Conservation (phyloP, 306 rosid species). For the Boehmeria nivea region DNA sequence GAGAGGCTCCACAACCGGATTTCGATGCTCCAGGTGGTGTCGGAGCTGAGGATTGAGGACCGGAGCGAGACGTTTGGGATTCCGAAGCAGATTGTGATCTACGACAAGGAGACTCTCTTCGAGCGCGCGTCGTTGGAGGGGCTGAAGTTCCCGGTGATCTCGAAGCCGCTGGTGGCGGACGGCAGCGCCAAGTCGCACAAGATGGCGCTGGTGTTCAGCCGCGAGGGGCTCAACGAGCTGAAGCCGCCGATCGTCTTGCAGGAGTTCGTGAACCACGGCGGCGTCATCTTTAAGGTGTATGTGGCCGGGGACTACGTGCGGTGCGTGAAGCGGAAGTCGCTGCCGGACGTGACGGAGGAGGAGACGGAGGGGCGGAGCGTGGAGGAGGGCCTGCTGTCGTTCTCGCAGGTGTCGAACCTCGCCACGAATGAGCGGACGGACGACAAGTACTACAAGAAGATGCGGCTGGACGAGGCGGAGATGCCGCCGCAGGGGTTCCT, state of each 20-base stretch:
- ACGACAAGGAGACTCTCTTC: conserved; percentile 60
- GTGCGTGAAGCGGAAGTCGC: conserved; percentile 82
- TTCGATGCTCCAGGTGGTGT: conserved; percentile 87
- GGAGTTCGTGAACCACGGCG: conserved; percentile 90
- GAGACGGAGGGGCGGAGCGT: conserved; percentile 45
- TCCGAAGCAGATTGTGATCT: conserved; percentile 83
- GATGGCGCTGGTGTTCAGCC: conserved; percentile 71
- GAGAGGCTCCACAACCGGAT: conserved; percentile 82
- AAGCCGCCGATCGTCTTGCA: conserved; percentile 84
- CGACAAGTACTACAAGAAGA: conserved; percentile 64
- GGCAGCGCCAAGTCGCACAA: conserved; percentile 89
- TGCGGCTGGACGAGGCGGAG: conserved; percentile 71
- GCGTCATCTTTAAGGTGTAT: conserved; percentile 85
- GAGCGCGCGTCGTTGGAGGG: conserved; percentile 57
- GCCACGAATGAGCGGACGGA: conserved; percentile 48
- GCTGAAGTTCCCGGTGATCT: conserved; percentile 72
- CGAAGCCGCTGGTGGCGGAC: conserved; percentile 83
- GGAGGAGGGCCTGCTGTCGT: conserved; percentile 51
- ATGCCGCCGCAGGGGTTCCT: conserved; percentile 73
- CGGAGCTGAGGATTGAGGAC: conserved; percentile 57
- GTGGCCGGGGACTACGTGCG: conserved; percentile 68
- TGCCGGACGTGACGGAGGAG: conserved; percentile 78
- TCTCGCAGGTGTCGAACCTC: conserved; percentile 79
- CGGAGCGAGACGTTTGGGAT: conserved; percentile 64
- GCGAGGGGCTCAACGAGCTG: conserved; percentile 51